These are phyloP conservation scores for Trichoderma hamatum DNA, from an alignment of 2,329 filamentous ascomycete species.

Conservation along the genomic window DNA sequence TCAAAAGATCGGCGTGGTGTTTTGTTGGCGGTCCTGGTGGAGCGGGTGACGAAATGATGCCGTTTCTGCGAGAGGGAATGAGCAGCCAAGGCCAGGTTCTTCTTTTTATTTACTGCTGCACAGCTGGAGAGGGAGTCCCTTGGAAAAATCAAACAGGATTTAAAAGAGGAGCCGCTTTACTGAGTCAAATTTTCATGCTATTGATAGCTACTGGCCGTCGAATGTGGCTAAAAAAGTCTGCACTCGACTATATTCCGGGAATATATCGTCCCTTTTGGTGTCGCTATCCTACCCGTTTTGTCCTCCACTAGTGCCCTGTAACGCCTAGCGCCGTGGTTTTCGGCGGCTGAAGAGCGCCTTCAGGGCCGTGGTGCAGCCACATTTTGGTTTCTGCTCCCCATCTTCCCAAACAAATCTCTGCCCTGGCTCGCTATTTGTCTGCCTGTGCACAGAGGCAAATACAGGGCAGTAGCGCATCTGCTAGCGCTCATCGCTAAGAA, in stretches of 20 bases:
- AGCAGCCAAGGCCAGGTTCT: not conserved
- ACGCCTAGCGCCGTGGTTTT: conserved; percentile 3
- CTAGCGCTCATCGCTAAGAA: conserved; percentile 13
- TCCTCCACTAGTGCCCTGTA: not conserved
- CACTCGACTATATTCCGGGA: conserved; percentile 3
- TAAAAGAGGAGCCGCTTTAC: conserved; percentile 10
- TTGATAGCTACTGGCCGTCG: not conserved
- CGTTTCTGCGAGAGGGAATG: conserved; percentile 10
- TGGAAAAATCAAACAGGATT: not conserved
- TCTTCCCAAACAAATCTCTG: not conserved
- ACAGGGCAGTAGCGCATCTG: not conserved
- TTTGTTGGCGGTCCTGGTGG: conserved; percentile 26
- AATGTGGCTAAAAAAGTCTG: conserved; percentile 15
- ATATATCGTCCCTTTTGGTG: not conserved
- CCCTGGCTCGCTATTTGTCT: not conserved
- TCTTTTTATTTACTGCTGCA: not conserved
- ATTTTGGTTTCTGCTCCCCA: not conserved
- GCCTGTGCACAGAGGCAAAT: not conserved
- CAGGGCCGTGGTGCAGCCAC: conserved; percentile 19
- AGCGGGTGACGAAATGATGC: conserved; percentile 29
- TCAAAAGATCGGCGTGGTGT: conserved; percentile 25
- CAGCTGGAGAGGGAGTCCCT: not conserved
- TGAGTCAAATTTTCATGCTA: not conserved
- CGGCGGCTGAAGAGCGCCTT: not conserved
- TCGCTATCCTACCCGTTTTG: conserved; percentile 17